Evolutionary conservation across 148 eudicot genomes (phyloP).

Genomic region (Chenopodium berlandieri): DNA sequence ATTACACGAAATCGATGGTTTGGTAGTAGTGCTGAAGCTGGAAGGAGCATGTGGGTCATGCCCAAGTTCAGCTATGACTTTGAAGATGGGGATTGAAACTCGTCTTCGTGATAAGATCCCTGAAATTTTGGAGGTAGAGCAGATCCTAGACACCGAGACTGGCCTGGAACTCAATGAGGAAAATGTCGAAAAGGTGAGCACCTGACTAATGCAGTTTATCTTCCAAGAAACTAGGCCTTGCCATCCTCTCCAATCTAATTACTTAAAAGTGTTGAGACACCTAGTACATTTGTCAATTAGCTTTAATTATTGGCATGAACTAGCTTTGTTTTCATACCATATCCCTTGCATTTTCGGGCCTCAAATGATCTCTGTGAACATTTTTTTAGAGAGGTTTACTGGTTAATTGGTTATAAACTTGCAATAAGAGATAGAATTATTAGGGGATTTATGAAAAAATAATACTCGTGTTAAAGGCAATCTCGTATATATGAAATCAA

Average conservation of each 20-base stretch:
- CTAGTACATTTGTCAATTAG: not conserved
- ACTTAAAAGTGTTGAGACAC: not conserved
- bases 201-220: not conserved
- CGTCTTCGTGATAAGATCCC: slow-evolving; percentile 89
- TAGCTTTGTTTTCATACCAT: not conserved
- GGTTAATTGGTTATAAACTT: too few relatives aligned
- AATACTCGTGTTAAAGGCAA: too few relatives aligned
- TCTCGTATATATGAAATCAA: not conserved
- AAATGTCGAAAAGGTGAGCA: slow-evolving; percentile 75
- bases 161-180: slow-evolving; percentile 87
- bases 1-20: slow-evolving; percentile 92
- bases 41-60: slow-evolving; percentile 98
- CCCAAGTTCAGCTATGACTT: slow-evolving; percentile 95
- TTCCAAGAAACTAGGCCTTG: not conserved
- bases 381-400: too few relatives aligned
- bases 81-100: slow-evolving; percentile 80
- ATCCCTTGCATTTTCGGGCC: not conserved
- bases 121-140: slow-evolving; percentile 80
- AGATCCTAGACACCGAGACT: slow-evolving; percentile 81
- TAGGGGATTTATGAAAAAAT: too few relatives aligned
- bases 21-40: slow-evolving; percentile 77
- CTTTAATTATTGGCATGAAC: not conserved
- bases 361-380: not conserved
- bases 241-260: not conserved
- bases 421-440: too few relatives aligned